A percentile compares a stretch with the other conserved stretches of the same genome.
Conservation (phyloP, 805 yeast species). For the Cephaloascus fragrans region DNA sequence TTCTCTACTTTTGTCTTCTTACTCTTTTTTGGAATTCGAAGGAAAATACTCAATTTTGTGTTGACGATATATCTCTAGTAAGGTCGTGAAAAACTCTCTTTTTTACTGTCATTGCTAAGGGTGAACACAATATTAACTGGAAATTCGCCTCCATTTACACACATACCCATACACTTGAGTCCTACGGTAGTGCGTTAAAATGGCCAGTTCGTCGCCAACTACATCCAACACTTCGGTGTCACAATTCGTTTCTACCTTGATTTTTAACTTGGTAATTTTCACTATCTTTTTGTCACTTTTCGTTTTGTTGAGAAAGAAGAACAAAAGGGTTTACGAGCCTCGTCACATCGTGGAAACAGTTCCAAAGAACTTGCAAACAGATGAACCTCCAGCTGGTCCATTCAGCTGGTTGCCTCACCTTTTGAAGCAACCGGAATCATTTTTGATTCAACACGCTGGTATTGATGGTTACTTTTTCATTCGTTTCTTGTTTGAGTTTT, state of each 20-base stretch:
- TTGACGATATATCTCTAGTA: too few relatives aligned
- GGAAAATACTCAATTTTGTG: too few relatives aligned
- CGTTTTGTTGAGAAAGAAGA: conserved; percentile 29
- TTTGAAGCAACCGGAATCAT: conserved; percentile 46
- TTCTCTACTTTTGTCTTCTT: too few relatives aligned
- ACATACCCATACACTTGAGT: too few relatives aligned
- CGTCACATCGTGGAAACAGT: conserved; percentile 34
- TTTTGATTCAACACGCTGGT: conserved; percentile 59
- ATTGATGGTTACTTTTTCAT: conserved; percentile 71
- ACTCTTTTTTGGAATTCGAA: too few relatives aligned
- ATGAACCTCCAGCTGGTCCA: conserved; percentile 31
- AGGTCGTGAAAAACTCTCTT: too few relatives aligned
- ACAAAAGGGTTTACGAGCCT: conserved; percentile 43
- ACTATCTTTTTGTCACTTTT: conserved; percentile 30
- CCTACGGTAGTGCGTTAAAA: too few relatives aligned
- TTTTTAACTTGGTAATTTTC: conserved; percentile 32
- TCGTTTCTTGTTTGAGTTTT: conserved; percentile 51
- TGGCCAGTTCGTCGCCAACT: not conserved
- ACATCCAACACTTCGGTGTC: conserved; percentile 28
- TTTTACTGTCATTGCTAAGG: too few relatives aligned
- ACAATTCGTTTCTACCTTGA: conserved; percentile 37
- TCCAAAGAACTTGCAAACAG: conserved; percentile 34
- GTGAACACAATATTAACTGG: too few relatives aligned
- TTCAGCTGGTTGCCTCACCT: conserved; percentile 48
- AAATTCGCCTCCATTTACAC: too few relatives aligned